Conservation (phyloP, 2,329 filamentous ascomycete genomes). For the Penicillium brevicompactum region DNA sequence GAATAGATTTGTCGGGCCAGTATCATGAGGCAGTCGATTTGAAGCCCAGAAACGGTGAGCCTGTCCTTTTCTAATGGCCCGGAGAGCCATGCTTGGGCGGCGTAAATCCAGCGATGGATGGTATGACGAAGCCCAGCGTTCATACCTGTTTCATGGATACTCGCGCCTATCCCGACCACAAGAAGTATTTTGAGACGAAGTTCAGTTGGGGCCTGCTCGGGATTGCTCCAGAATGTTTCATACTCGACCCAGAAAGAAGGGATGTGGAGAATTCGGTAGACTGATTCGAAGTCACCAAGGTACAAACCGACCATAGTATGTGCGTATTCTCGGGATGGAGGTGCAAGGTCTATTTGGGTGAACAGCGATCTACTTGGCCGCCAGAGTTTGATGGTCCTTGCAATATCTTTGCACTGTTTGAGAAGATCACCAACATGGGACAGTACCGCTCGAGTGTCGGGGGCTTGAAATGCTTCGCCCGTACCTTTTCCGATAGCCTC, state of each 20-base stretch:
- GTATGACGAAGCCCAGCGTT: background rate
- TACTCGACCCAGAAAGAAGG: constrained; percentile 3
- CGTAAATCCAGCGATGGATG: constrained; percentile 1
- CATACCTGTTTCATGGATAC: background rate
- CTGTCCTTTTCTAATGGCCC: constrained; percentile 32
- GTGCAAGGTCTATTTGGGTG: background rate
- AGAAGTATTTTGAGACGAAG: background rate
- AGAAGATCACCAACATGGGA: background rate
- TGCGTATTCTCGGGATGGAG: background rate
- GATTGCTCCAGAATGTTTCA: background rate
- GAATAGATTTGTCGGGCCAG: constrained; percentile 29
- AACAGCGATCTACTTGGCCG: background rate
- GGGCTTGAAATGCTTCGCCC: background rate
- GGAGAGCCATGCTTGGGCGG: constrained; percentile 31
- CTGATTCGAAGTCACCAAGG: background rate
- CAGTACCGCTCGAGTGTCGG: background rate
- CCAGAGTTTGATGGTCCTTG: background rate
- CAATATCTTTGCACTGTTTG: background rate
- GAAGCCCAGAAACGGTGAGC: constrained; percentile 27
- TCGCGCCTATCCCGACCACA: background rate
- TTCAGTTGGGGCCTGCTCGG: background rate
- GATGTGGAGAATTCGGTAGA: constrained; percentile 4
- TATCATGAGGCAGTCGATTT: constrained; percentile 32
- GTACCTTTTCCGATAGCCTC: background rate
- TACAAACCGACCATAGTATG: background rate